Percentiles rank a stretch among this genome's conserved stretches.
Evolutionary conservation across 1,139 yeast genomes (phyloP).

Genomic region (Starmera stellimalicola): DNA sequence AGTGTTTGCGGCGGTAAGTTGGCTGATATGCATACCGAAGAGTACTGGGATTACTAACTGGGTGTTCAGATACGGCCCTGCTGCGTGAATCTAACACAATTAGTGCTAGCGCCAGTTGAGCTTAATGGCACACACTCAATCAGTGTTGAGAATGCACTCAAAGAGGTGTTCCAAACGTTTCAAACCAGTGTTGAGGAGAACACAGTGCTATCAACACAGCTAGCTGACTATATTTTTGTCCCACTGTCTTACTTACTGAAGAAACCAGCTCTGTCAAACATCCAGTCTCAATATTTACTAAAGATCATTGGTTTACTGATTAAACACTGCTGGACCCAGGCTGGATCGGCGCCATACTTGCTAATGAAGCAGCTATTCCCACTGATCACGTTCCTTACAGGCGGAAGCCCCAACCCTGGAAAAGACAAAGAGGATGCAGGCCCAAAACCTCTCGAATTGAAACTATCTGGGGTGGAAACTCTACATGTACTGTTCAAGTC

Average conservation of each 20-base stretch:
- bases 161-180: constrained; percentile 21
- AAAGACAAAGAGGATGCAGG: constrained; percentile 6
- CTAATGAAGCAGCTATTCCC: constrained; percentile 43
- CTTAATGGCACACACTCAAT: constrained; percentile 21
- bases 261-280: constrained; percentile 31
- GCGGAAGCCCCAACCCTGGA: constrained; percentile 26
- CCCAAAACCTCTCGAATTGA: constrained; percentile 29
- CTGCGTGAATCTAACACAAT: constrained; percentile 33
- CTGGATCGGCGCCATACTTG: constrained; percentile 26
- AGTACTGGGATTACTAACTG: constrained; percentile 10
- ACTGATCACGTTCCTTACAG: constrained; percentile 36
- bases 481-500: constrained; percentile 23
- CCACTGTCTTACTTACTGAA: constrained; percentile 47
- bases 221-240: constrained; percentile 56
- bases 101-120: constrained; percentile 30
- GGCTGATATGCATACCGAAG: neutral
- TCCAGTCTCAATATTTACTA: constrained; percentile 34
- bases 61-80: constrained; percentile 21
- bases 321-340: constrained; percentile 35
- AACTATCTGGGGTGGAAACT: constrained; percentile 32
- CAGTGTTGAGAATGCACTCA: constrained; percentile 20
- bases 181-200: constrained; percentile 6
- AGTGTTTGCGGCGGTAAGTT: constrained; percentile 11
- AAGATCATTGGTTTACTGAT: constrained; percentile 32
- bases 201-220: constrained; percentile 23